These are phyloP conservation scores for Cymbopogon flexuosus DNA, from an alignment of 202 grass and related monocot species.

Conservation along the genomic window DNA sequence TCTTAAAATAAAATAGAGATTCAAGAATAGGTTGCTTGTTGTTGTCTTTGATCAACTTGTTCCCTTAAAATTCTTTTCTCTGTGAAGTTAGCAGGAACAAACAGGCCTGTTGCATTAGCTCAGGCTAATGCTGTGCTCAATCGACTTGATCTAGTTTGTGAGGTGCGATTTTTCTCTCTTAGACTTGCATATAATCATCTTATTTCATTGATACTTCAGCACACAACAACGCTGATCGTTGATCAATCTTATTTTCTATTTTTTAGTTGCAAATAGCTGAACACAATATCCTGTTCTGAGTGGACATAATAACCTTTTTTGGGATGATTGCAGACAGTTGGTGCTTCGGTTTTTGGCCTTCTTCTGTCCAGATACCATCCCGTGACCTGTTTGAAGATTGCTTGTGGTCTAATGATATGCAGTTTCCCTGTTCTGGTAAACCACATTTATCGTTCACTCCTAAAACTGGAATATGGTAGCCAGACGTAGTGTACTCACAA, in stretches of 20 bases:
- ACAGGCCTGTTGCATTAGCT: conserved; percentile 83
- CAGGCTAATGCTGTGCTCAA: conserved; percentile 93
- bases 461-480: neutral
- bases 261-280: neutral
- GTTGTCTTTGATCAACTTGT: conserved; percentile 3
- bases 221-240: neutral
- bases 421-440: conserved; percentile 85
- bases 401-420: conserved; percentile 69
- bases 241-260: conserved; percentile 1
- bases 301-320: conserved; percentile 18
- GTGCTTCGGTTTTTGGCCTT: conserved; percentile 83
- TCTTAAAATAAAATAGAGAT: neutral
- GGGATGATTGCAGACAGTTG: conserved; percentile 50
- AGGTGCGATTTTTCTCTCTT: conserved; percentile 38
- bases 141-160: conserved; percentile 83
- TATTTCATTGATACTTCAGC: conserved; percentile 7
- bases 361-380: conserved; percentile 78
- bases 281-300: conserved; percentile 12
- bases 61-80: conserved; percentile 24
- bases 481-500: neutral
- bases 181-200: neutral
- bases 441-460: neutral
- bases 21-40: conserved; percentile 21
- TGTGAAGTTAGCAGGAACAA: conserved; percentile 87
- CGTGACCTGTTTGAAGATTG: conserved; percentile 81